A percentile compares a stretch with the other conserved stretches of the same genome.
phyloP scores from a whole-genome alignment of 352 stramenopile species.

The Phytophthora boehmeriae region DNA sequence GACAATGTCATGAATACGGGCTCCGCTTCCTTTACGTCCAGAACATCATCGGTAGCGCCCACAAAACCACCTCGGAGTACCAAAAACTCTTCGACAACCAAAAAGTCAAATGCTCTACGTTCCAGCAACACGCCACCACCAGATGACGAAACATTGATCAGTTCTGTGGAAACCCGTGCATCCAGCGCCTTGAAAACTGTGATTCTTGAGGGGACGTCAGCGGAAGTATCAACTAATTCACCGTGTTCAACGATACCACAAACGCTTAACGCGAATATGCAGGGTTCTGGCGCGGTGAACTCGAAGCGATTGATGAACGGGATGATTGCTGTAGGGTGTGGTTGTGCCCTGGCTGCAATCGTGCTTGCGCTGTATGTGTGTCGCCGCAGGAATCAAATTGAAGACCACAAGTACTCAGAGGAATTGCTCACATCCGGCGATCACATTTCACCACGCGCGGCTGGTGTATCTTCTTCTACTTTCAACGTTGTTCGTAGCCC shows the following conservation, averaged over 20 bases:
- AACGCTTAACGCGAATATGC: constrained; percentile 11
- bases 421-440: constrained; percentile 15
- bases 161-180: not conserved
- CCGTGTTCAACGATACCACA: not conserved
- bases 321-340: constrained; percentile 17
- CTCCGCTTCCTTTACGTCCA: no score
- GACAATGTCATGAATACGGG: not conserved
- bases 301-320: constrained; percentile 19
- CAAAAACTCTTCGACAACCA: not conserved
- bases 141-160: not conserved
- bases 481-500: constrained; percentile 18
- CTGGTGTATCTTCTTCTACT: constrained; percentile 5
- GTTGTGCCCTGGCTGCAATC: constrained; percentile 10
- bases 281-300: constrained; percentile 13
- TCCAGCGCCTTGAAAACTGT: constrained; percentile 1
- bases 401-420: constrained; percentile 19
- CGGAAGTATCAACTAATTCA: constrained; percentile 2
- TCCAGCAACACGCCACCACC: not conserved
- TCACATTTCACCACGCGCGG: constrained; percentile 8
- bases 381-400: constrained; percentile 19
- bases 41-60: not conserved
- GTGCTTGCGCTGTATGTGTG: constrained; percentile 25
- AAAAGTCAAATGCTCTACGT: not conserved
- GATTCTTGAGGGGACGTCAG: constrained; percentile 7
- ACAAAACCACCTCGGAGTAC: not conserved